Evolutionary conservation across 495 filamentous ascomycete species (phyloP).

Genomic region (Penicillium atrosanguineum): DNA sequence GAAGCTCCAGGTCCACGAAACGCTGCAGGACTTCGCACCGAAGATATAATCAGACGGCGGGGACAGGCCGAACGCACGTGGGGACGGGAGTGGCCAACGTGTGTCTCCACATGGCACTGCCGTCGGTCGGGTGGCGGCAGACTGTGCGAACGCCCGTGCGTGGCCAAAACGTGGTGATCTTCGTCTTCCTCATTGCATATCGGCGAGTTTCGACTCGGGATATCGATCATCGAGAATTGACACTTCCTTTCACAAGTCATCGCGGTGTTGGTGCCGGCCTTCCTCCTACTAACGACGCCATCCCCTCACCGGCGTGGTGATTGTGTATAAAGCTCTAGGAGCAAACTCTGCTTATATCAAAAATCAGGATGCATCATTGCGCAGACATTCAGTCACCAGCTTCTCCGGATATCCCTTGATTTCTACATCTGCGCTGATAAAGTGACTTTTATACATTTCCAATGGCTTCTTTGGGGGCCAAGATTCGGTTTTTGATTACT

Average conservation of each 20-base stretch:
- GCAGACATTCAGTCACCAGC: too few species aligned
- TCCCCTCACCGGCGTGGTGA: too few species aligned
- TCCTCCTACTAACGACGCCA: too few species aligned
- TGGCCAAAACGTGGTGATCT: conserved; percentile 1
- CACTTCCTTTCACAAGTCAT: too few species aligned
- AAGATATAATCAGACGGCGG: conserved; percentile 6
- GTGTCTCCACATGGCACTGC: neutral
- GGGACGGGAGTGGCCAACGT: conserved; percentile 2
- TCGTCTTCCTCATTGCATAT: conserved; percentile 10
- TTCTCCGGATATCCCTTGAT: too few species aligned
- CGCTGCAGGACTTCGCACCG: conserved; percentile 22
- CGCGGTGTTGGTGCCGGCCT: too few species aligned
- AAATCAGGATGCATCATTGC: too few species aligned
- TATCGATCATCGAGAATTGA: neutral
- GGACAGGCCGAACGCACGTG: conserved; percentile 10
- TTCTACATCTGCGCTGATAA: too few species aligned
- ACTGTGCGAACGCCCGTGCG: too few species aligned
- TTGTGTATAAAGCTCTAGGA: too few species aligned
- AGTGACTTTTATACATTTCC: neutral
- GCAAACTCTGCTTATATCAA: too few species aligned
- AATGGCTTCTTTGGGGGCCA: conserved; percentile 19
- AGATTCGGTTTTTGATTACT: conserved; percentile 13
- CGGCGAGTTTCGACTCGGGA: neutral
- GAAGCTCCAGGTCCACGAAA: neutral
- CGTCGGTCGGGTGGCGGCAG: too few species aligned